Percentiles rank a stretch among this genome's conserved stretches.
Evolutionary conservation across 805 yeast genomes (phyloP).

Genomic region (Pichia nakasei): DNA sequence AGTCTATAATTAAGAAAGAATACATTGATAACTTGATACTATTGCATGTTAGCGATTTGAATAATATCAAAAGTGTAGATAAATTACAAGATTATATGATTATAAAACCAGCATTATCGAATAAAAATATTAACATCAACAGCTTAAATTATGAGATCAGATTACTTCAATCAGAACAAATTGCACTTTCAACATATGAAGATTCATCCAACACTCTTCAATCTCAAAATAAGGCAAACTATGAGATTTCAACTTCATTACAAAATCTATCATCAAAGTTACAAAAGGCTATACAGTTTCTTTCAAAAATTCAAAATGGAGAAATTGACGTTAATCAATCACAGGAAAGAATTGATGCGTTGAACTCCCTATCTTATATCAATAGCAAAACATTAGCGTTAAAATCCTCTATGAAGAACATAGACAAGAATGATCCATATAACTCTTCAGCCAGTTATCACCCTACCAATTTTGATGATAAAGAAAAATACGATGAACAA

Average conservation of each 20-base stretch:
- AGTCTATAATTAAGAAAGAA: background rate
- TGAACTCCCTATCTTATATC: slow-evolving; percentile 11
- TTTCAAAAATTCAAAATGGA: slow-evolving; percentile 8
- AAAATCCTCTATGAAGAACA: too few relatives aligned
- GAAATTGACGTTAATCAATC: background rate
- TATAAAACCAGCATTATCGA: background rate
- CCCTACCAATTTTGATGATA: too few relatives aligned
- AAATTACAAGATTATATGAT: background rate
- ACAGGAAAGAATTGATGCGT: slow-evolving; percentile 1
- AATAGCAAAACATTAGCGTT: slow-evolving; percentile 2
- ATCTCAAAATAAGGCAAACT: background rate
- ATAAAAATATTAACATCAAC: background rate
- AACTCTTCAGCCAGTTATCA: too few relatives aligned
- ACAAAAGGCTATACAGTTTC: slow-evolving; percentile 8
- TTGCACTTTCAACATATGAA: background rate
- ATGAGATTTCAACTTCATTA: background rate
- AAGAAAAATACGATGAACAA: too few relatives aligned
- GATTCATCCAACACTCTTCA: background rate
- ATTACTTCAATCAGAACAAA: background rate
- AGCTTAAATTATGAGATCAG: background rate
- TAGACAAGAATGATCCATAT: too few relatives aligned
- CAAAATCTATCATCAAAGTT: slow-evolving; percentile 4
- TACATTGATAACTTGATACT: background rate
- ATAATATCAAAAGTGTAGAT: background rate
- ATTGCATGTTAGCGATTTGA: background rate